A percentile compares a stretch with the other conserved stretches of the same genome.
These are phyloP conservation scores for Moesziomyces sp. DNA, from an alignment of 1,284 basidiomycete genomes.

Conservation along the genomic window DNA sequence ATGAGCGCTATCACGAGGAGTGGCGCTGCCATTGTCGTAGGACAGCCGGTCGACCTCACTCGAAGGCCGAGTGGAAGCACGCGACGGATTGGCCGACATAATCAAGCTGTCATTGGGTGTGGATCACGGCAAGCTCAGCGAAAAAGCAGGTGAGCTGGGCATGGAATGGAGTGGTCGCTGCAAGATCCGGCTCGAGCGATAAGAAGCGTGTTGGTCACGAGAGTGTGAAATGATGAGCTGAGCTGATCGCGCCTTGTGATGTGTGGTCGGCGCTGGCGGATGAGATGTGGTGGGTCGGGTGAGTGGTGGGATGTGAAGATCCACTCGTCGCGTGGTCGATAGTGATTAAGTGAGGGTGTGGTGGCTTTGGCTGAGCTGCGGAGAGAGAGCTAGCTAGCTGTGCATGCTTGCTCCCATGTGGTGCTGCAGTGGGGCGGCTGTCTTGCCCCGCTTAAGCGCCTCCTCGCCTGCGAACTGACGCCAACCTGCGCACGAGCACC, in stretches of 20 bases:
- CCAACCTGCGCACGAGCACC: neutral
- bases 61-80: slow-evolving; percentile 31
- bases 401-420: neutral
- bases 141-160: neutral
- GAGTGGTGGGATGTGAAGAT: no score
- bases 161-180: neutral
- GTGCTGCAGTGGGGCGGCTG: neutral
- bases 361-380: no score
- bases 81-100: slow-evolving; percentile 32
- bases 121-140: neutral
- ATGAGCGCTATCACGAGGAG: slow-evolving; percentile 21
- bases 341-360: no score
- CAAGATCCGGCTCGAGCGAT: neutral
- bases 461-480: neutral
- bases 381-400: no score
- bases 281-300: no score
- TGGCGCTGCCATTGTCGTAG: slow-evolving; percentile 11
- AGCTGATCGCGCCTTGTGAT: no score
- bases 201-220: neutral
- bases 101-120: neutral
- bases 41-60: slow-evolving; percentile 37
- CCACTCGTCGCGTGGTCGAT: no score
- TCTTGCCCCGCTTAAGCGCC: neutral
- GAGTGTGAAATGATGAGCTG: no score
- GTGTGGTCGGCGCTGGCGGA: no score